A percentile compares a stretch with the other conserved stretches of the same genome.
Evolutionary conservation across 495 filamentous ascomycete genomes (phyloP).

Genomic region (Umbilicaria muhlenbergii): DNA sequence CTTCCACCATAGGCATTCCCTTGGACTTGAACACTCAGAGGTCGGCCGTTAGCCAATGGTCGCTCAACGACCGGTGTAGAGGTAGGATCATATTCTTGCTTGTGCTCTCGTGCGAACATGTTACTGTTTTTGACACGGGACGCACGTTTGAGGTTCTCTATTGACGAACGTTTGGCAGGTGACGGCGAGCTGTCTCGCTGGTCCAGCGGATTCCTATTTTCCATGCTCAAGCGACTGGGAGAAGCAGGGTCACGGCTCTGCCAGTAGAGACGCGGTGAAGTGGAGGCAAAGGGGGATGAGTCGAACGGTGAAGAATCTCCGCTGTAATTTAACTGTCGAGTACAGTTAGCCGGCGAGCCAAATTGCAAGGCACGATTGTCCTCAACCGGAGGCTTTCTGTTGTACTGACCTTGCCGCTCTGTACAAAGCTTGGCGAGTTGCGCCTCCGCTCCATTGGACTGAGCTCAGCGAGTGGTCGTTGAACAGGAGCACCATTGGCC

Average conservation of each 20-base stretch:
- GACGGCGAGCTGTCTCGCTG: constrained; percentile 43
- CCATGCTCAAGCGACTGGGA: constrained; percentile 43
- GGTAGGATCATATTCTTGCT: constrained; percentile 81
- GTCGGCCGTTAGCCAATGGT: constrained; percentile 50
- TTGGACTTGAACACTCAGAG: constrained; percentile 43
- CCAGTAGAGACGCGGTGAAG: constrained; percentile 74
- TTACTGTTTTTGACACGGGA: constrained; percentile 94
- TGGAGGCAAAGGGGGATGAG: constrained; percentile 48
- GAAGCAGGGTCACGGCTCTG: constrained; percentile 53
- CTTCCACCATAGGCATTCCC: constrained; percentile 41
- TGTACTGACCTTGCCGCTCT: constrained; percentile 44
- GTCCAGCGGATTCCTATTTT: constrained; percentile 49
- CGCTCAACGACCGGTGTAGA: constrained; percentile 57
- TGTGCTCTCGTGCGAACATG: constrained; percentile 80
- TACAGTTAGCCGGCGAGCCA: constrained; percentile 8
- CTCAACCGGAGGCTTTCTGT: constrained; percentile 11
- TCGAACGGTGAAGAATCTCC: constrained; percentile 63
- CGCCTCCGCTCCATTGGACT: constrained; percentile 38
- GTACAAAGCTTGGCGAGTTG: constrained; percentile 69
- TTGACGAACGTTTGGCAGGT: constrained; percentile 63
- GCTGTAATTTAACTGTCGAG: constrained; percentile 27
- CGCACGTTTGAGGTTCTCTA: constrained; percentile 83
- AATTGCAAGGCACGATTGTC: constrained; percentile 16
- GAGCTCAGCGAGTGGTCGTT: constrained; percentile 38
- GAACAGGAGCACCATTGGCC: constrained; percentile 25